Evolutionary conservation across 495 filamentous ascomycete species (phyloP).

Genomic region (Aspergillus taichungensis): DNA sequence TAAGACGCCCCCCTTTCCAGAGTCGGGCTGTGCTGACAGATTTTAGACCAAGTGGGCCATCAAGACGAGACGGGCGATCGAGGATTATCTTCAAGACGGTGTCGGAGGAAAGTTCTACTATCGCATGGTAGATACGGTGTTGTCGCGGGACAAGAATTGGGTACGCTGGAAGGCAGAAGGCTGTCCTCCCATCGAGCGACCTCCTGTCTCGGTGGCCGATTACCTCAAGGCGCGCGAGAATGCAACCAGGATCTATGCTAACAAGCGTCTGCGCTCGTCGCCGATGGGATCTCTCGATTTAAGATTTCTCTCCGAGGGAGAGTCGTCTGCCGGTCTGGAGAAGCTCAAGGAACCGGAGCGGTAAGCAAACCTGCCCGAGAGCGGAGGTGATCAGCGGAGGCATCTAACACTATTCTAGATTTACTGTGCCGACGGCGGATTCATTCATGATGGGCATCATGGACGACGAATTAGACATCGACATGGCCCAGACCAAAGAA

Average conservation of each 20-base stretch:
- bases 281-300: constrained; percentile 66
- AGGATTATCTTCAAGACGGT: constrained; percentile 67
- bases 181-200: constrained; percentile 75
- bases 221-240: constrained; percentile 57
- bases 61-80: constrained; percentile 63
- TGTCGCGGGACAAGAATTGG: constrained; percentile 96
- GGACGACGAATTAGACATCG: constrained; percentile 70
- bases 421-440: constrained; percentile 44
- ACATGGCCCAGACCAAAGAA: constrained; percentile 63
- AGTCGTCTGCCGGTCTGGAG: constrained; percentile 43
- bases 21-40: constrained; percentile 20
- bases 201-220: constrained; percentile 54
- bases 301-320: constrained; percentile 63
- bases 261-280: constrained; percentile 54
- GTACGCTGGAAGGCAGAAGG: constrained; percentile 94
- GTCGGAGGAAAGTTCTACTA: constrained; percentile 75
- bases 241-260: constrained; percentile 54
- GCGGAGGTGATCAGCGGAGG: background rate
- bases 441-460: constrained; percentile 53
- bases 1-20: constrained; percentile 30
- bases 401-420: constrained; percentile 23
- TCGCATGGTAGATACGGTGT: constrained; percentile 90
- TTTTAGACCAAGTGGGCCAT: constrained; percentile 62
- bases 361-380: constrained; percentile 19
- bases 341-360: constrained; percentile 49